Evolutionary conservation across 805 yeast genomes (phyloP).

Genomic region (Wickerhamiella allomyrinae): DNA sequence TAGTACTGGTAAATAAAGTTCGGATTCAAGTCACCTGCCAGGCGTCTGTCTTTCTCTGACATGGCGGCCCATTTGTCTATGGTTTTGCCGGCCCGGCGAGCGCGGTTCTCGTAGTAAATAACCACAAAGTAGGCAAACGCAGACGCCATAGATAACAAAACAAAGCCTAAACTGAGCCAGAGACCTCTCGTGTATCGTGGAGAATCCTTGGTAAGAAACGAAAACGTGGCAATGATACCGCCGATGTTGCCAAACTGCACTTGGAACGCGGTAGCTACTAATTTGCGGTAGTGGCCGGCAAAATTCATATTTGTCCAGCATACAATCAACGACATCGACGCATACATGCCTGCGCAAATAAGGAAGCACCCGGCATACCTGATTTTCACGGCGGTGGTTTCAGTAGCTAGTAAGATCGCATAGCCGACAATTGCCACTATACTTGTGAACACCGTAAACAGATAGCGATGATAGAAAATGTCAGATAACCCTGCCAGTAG

Average conservation of each 20-base stretch:
- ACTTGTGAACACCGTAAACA: constrained; percentile 16
- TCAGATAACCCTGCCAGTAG: constrained; percentile 51
- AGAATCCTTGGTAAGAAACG: constrained; percentile 40
- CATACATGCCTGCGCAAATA: constrained; percentile 42
- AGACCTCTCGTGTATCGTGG: constrained; percentile 46
- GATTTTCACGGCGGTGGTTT: constrained; percentile 26
- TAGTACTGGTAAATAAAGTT: constrained; percentile 21
- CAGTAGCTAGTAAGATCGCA: constrained; percentile 37
- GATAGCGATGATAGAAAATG: constrained; percentile 27
- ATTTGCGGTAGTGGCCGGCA: constrained; percentile 47
- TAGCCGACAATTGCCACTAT: constrained; percentile 37
- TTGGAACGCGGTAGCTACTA: constrained; percentile 45
- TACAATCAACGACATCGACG: constrained; percentile 51
- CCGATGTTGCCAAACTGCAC: constrained; percentile 66
- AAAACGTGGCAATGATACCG: constrained; percentile 49
- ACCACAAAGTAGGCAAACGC: constrained; percentile 26
- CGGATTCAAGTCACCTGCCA: constrained; percentile 25
- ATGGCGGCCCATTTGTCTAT: constrained; percentile 16
- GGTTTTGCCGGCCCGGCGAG: constrained; percentile 17
- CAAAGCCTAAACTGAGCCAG: constrained; percentile 36
- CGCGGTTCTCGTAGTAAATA: constrained; percentile 20
- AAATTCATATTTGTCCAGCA: constrained; percentile 55
- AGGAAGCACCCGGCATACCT: constrained; percentile 55
- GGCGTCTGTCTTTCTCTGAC: constrained; percentile 13
- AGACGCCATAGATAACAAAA: constrained; percentile 29